Evolutionary conservation across 352 stramenopile genomes (phyloP), one percentile per base, ranked within the genome.

Genomic region (Phytophthora pisi): DNA sequence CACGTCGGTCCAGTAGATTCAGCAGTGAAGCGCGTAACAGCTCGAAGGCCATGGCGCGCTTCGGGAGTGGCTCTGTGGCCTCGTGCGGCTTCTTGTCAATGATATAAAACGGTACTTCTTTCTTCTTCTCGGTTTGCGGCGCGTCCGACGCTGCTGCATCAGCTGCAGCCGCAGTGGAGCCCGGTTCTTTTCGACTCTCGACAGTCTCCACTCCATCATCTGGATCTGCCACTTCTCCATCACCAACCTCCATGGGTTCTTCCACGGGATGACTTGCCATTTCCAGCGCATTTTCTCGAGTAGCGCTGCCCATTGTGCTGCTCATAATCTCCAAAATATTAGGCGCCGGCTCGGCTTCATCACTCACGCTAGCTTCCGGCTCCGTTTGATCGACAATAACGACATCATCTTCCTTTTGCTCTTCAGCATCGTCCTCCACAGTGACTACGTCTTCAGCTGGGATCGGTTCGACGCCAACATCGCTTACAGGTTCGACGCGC

Each of bases 11-110:
- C n/a, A 91, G 61, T 40, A 91, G 31, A 56, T 78, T 84, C 43
- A 88, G 45, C 24, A 93, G 42, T 46, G 82, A 77, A 8, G 69
- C 61, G n/a, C 84, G 81, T 49, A 93, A 30, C 49, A 82, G 76
- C 59, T 89, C 82, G 65, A 84, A 93, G 16, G 84, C 84, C 28
- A 78, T 56, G 4, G 71, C 61, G 5, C 84, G 77, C 34, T 68
- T 82, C 23, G 86, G 75, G 8, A 92, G 61, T 50, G 79, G 84
- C 26, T 68, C 51, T 18, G 57, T 67, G 23, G 74, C 42, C 16
- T 52, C 45, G 20, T 83, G 76, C 1, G 61, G 61, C 54, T 64
- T 66, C 9, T 70, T 67, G 8, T 82, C 64, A 42, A 92, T 76
- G 8, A 90, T 60, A 67, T 92, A 92, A 45, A 75, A 88, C 43